phyloP scores from a whole-genome alignment of 371 early-diverging fungal species.

The Actinomortierella ambigua region DNA sequence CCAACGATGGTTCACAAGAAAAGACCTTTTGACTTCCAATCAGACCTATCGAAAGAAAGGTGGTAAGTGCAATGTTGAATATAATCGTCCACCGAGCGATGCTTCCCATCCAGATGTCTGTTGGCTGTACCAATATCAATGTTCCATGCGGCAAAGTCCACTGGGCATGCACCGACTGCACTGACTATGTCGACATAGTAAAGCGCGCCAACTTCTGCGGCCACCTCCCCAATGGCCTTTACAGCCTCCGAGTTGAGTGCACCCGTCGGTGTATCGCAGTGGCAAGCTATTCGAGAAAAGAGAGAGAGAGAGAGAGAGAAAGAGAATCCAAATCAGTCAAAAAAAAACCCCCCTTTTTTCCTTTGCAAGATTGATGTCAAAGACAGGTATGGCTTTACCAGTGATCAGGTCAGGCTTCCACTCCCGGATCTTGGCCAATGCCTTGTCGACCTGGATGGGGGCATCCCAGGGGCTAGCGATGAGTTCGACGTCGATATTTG shows the following conservation, averaged over 20 bases:
- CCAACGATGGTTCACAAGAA: conserved; percentile 36
- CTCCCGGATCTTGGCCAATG: conserved; percentile 14
- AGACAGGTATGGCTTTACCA: conserved; percentile 10
- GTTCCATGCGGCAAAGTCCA: conserved; percentile 37
- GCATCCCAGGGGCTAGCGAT: conserved; percentile 24
- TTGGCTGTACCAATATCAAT: conserved; percentile 33
- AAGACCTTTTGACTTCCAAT: conserved; percentile 41
- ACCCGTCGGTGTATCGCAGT: conserved; percentile 45
- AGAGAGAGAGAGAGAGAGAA: background rate
- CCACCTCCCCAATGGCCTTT: conserved; percentile 16
- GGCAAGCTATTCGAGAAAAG: conserved; percentile 17
- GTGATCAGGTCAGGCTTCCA: conserved; percentile 44
- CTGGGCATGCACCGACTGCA: conserved; percentile 32
- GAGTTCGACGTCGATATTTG: conserved; percentile 28
- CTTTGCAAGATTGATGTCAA: background rate
- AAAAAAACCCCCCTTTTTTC: background rate
- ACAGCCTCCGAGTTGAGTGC: conserved; percentile 36
- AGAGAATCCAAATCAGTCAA: background rate
- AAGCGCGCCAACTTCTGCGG: conserved; percentile 20
- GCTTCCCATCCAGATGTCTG: too few species aligned
- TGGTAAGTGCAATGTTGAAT: too few species aligned
- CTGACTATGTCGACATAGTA: conserved; percentile 40
- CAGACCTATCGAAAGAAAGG: conserved; percentile 12
- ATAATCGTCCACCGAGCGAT: too few species aligned
- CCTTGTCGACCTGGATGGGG: conserved; percentile 17